Evolutionary conservation across 352 stramenopile species (phyloP).

Genomic region (Elongisporangium senticosum): DNA sequence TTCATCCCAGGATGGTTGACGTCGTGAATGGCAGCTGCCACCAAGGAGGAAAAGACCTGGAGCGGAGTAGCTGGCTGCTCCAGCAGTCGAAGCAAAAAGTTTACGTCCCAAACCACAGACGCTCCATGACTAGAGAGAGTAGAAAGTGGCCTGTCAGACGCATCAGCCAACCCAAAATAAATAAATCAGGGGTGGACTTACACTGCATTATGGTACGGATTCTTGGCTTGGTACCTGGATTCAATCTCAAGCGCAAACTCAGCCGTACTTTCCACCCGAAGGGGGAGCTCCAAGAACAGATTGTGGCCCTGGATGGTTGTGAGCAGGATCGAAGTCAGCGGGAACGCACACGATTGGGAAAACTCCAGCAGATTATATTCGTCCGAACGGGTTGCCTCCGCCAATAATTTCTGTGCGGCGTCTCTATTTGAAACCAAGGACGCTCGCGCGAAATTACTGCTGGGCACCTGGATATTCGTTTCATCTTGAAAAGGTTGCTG

Average conservation of each 20-base stretch:
- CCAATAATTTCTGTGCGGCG: conserved; percentile 30
- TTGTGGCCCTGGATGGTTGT: conserved; percentile 61
- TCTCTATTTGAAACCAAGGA: not conserved
- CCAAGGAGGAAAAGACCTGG: conserved; percentile 71
- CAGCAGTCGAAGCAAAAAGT: conserved; percentile 53
- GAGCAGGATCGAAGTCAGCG: conserved; percentile 58
- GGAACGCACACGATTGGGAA: conserved; percentile 31
- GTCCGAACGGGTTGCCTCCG: conserved; percentile 21
- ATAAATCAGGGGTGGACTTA: conserved; percentile 16
- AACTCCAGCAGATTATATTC: conserved; percentile 55
- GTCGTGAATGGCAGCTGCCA: conserved; percentile 90
- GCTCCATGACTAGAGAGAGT: conserved; percentile 42
- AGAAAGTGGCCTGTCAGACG: not conserved
- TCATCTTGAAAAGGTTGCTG: conserved; percentile 4
- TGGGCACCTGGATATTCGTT: not conserved
- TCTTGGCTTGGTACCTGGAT: conserved; percentile 56
- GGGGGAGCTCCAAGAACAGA: conserved; percentile 44
- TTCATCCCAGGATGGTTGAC: conserved; percentile 90
- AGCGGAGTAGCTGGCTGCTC: conserved; percentile 29
- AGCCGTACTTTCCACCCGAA: conserved; percentile 44
- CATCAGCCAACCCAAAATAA: not conserved
- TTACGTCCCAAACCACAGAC: conserved; percentile 69
- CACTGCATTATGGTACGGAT: conserved; percentile 77
- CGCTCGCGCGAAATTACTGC: not conserved
- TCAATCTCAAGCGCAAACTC: conserved; percentile 68